Evolutionary conservation across 2,329 filamentous ascomycete species (phyloP).

Genomic region (Alternaria ventricosa): DNA sequence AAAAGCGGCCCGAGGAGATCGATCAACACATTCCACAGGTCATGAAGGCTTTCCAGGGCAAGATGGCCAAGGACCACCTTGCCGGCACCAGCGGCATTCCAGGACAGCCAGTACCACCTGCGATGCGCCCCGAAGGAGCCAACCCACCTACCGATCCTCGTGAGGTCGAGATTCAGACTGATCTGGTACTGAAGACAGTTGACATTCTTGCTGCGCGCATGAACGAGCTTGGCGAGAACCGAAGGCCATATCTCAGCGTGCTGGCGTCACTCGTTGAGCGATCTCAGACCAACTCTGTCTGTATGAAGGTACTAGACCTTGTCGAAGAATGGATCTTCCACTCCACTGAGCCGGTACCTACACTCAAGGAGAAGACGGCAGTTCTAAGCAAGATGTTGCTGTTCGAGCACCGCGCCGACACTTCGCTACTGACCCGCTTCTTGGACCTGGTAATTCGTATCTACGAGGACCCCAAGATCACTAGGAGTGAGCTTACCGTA

Average conservation of each 20-base stretch:
- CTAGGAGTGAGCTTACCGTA: slow-evolving; percentile 92
- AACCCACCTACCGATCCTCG: slow-evolving; percentile 71
- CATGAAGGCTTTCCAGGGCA: slow-evolving; percentile 92
- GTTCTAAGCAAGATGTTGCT: slow-evolving; percentile 99
- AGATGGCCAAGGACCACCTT: slow-evolving; percentile 92
- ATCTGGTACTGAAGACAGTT: slow-evolving; percentile 92
- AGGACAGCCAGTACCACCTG: slow-evolving; percentile 39
- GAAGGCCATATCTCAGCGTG: slow-evolving; percentile 92
- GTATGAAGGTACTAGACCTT: slow-evolving; percentile 90
- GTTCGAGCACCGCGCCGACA: slow-evolving; percentile 85
- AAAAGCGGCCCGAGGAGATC: slow-evolving; percentile 83
- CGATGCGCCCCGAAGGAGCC: slow-evolving; percentile 61
- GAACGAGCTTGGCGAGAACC: slow-evolving; percentile 87
- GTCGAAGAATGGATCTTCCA: slow-evolving; percentile 97
- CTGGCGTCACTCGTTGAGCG: slow-evolving; percentile 95
- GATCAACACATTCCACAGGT: slow-evolving; percentile 86
- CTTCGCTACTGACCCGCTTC: slow-evolving; percentile 88
- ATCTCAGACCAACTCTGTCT: slow-evolving; percentile 84
- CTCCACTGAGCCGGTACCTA: slow-evolving; percentile 93
- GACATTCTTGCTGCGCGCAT: slow-evolving; percentile 92
- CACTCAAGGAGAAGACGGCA: slow-evolving; percentile 97
- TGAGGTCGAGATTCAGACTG: slow-evolving; percentile 87
- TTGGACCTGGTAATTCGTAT: slow-evolving; percentile 95
- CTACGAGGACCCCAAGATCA: slow-evolving; percentile 96
- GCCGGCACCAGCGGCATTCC: slow-evolving; percentile 62